Percentiles rank a stretch among this genome's conserved stretches.
phyloP scores from a whole-genome alignment of 306 rosid species.

The Geum urbanum region DNA sequence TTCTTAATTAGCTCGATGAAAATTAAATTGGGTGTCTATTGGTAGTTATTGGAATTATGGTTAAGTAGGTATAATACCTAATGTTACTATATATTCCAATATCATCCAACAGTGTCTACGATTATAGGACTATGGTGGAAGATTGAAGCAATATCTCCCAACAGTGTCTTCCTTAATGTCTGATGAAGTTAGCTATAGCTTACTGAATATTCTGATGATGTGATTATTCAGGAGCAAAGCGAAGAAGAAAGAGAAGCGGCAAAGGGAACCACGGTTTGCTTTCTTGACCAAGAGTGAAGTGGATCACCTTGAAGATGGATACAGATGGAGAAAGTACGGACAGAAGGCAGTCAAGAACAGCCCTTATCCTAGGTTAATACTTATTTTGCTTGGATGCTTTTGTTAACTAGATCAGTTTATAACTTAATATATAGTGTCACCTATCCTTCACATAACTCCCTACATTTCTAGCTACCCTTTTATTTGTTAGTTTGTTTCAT shows the following conservation, averaged over 20 bases:
- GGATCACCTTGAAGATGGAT: slow-evolving; percentile 93
- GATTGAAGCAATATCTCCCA: too few species aligned
- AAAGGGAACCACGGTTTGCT: slow-evolving; percentile 71
- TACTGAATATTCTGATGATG: slow-evolving; percentile 21
- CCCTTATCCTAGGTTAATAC: slow-evolving; percentile 74
- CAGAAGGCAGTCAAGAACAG: slow-evolving; percentile 95
- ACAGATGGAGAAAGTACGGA: slow-evolving; percentile 94
- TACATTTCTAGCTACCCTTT: background rate
- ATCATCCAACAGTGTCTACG: too few species aligned
- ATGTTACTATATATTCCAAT: too few species aligned
- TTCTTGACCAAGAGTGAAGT: slow-evolving; percentile 89
- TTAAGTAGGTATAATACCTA: too few species aligned
- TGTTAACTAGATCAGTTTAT: background rate
- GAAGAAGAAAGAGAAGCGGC: slow-evolving; percentile 77
- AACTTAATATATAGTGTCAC: background rate
- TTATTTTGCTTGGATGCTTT: background rate
- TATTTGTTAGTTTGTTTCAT: background rate
- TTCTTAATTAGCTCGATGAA: background rate
- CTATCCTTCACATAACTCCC: background rate
- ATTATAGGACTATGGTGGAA: too few species aligned
- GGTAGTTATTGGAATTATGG: too few species aligned
- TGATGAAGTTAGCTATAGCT: background rate
- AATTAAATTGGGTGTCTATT: too few species aligned
- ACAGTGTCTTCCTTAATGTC: background rate
- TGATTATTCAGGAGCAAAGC: slow-evolving; percentile 42